Evolutionary conservation across 148 eudicot species (phyloP).

Genomic region (Drosera capensis): DNA sequence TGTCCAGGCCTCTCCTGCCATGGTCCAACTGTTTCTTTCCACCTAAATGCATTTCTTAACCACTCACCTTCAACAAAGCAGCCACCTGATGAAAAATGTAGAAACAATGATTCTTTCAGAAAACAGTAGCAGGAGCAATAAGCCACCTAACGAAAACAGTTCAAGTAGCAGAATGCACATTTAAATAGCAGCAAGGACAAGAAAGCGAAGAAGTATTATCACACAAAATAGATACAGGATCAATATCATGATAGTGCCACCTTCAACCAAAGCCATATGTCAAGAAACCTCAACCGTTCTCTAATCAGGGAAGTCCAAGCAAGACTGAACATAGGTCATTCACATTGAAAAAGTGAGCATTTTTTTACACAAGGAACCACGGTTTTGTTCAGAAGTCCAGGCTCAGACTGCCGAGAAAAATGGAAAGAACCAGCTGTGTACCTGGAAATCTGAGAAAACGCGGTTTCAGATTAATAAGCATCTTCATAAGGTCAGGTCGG

Average conservation of each 20-base stretch:
- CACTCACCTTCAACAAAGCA: conserved; percentile 76
- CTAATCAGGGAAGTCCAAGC: too few species aligned
- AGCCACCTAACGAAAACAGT: too few species aligned
- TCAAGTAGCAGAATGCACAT: not conserved
- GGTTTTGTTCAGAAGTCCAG: too few species aligned
- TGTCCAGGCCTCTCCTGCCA: conserved; percentile 87
- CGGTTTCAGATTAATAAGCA: conserved; percentile 70
- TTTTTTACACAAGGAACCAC: too few species aligned
- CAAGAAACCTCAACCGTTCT: too few species aligned
- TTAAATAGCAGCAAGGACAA: not conserved
- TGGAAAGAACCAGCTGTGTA: conserved; percentile 7
- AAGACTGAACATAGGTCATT: too few species aligned
- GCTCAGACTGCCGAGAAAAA: too few species aligned
- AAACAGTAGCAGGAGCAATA: not conserved
- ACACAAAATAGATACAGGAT: too few species aligned
- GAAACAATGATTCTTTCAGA: not conserved
- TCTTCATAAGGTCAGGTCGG: conserved; percentile 58
- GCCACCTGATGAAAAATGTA: conserved; percentile 42
- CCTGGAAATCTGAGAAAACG: conserved; percentile 93
- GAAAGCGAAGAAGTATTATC: too few species aligned
- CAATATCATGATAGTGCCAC: not conserved
- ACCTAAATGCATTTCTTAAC: conserved; percentile 62
- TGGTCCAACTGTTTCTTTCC: conserved; percentile 79
- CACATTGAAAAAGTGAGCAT: too few species aligned
- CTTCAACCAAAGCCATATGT: not conserved